phyloP scores from a whole-genome alignment of 768 basidiomycete genomes.

The Pholiota microspora region DNA sequence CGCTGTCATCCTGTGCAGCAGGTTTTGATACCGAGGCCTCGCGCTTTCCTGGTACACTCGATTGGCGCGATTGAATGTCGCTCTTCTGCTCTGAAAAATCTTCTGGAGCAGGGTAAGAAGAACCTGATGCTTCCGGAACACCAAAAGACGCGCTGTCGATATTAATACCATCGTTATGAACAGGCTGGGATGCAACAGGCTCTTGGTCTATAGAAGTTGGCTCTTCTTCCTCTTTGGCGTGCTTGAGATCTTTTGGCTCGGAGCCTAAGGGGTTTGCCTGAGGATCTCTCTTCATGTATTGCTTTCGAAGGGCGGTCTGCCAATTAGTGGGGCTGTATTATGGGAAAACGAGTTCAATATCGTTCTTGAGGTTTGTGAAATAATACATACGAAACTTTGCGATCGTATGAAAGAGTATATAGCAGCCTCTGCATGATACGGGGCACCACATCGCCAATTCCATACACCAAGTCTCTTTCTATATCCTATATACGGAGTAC shows the following conservation, averaged over 20 bases:
- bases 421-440: conserved; percentile 76
- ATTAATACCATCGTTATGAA: not conserved
- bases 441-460: conserved; percentile 58
- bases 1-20: conserved; percentile 13
- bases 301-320: conserved; percentile 75
- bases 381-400: conserved; percentile 68
- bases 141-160: not conserved
- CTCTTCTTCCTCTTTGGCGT: conserved; percentile 12
- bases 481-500: conserved; percentile 52
- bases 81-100: not conserved
- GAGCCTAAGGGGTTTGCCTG: conserved; percentile 70
- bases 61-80: conserved; percentile 13
- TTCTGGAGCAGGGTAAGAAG: not conserved
- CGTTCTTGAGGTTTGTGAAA: not conserved
- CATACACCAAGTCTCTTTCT: conserved; percentile 70
- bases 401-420: conserved; percentile 73
- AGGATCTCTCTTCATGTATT: conserved; percentile 74
- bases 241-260: conserved; percentile 34
- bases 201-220: not conserved
- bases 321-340: conserved; percentile 64
- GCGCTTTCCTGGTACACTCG: conserved; percentile 15
- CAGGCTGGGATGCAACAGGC: not conserved
- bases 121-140: not conserved
- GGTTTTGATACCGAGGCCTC: conserved; percentile 1
- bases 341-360: conserved; percentile 15